Evolutionary conservation across 1,284 basidiomycete species (phyloP), one percentile per base, ranked within the genome.

Genomic region (Peniophora sp.): DNA sequence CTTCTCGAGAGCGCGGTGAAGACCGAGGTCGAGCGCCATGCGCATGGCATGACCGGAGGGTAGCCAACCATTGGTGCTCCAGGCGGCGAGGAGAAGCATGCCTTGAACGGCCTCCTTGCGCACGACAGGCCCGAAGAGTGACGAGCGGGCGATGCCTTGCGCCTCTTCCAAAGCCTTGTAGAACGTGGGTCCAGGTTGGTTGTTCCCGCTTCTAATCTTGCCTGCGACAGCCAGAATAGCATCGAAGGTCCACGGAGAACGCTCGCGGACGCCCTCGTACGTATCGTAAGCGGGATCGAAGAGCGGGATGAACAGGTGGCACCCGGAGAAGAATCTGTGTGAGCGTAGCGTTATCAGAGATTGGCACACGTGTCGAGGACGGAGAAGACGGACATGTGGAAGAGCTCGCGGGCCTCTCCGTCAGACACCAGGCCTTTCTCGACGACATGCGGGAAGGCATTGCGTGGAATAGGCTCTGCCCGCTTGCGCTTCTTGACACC

Each of bases 101-200:
- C 86, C 88, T 80, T 94, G 92, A 23, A 96, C 92, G 34, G 92
- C 93, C 69, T 96, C 93, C 67, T 96, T 96, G 61, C 90, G 76
- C 17, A 93, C 91, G 27, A 95, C 83, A 45, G 92, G 92, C 12
- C 92, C 91, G 62, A 96, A 96, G 47, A 97, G 74, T 11, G 92
- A 93, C 15, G 89, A 92, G 42, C 92, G 81, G 36, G 93, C 94
- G 56, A 96, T 95, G 43, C 92, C 91, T 65, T 96, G 92, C 5
- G 92, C 92, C 68, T 96, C 92, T 63, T 95, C 92, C 44, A 96
- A 75, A 62, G 89, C 92, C 61, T 84, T 85, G 70, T 93, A 93
- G 67, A 94, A 95, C 1, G 92, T 88, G 24, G 84, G 75, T 49
- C 81, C 85, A 20, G 92, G 80, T 20, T 87, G 85, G 51, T 89